Evolutionary conservation across 495 filamentous ascomycete genomes (phyloP).

Genomic region (Parmelia sp.): DNA sequence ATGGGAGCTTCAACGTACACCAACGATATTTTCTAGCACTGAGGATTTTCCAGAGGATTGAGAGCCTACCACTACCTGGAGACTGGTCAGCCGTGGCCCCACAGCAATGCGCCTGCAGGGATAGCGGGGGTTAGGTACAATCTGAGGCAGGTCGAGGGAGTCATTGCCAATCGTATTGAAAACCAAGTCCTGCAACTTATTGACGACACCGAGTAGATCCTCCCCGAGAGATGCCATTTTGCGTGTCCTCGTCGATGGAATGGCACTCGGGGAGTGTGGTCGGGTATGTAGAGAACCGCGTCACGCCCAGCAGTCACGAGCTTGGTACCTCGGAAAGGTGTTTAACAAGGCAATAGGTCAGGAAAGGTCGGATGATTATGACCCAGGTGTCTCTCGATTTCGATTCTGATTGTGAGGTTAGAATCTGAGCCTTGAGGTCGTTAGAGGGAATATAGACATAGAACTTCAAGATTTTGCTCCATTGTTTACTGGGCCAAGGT

Average conservation of each 20-base stretch:
- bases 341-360: neutral
- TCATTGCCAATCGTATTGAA: conserved; percentile 99
- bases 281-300: conserved; percentile 6
- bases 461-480: neutral
- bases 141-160: conserved; percentile 93
- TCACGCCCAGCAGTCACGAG: conserved; percentile 14
- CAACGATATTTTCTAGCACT: conserved; percentile 97
- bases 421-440: neutral
- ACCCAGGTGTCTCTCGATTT: neutral
- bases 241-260: neutral
- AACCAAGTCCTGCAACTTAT: conserved; percentile 95
- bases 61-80: conserved; percentile 93
- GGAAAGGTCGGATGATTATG: neutral
- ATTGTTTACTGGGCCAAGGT: neutral
- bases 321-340: neutral
- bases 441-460: neutral
- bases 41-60: conserved; percentile 99
- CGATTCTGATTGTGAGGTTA: neutral
- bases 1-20: conserved; percentile 28
- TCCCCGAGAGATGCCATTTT: conserved; percentile 73
- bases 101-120: conserved; percentile 7
- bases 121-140: conserved; percentile 56
- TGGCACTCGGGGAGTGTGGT: conserved; percentile 17
- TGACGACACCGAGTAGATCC: conserved; percentile 85
- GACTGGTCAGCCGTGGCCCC: conserved; percentile 2